phyloP scores from a whole-genome alignment of 2,329 filamentous ascomycete species.

The Exophiala bonariae region DNA sequence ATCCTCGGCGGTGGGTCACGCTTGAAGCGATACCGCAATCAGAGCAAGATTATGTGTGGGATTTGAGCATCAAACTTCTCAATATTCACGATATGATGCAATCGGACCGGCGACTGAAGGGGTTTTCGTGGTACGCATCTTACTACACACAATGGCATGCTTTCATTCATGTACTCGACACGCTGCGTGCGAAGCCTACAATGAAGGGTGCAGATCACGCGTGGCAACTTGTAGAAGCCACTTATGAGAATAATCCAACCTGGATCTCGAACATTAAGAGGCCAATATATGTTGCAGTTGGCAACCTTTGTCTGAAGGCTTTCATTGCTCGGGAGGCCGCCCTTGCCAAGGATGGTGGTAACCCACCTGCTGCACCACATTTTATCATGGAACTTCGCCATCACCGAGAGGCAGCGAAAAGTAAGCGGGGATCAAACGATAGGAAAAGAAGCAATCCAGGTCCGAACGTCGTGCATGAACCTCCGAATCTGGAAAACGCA shows the following conservation, averaged over 20 bases:
- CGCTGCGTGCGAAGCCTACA: constrained; percentile 35
- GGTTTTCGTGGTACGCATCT: constrained; percentile 35
- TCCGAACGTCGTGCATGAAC: too few species aligned
- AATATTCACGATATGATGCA: constrained; percentile 37
- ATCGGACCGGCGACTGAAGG: constrained; percentile 32
- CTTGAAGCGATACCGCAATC: constrained; percentile 29
- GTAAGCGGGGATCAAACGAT: too few species aligned
- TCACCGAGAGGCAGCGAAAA: neutral
- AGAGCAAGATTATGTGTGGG: constrained; percentile 34
- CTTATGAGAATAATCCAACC: constrained; percentile 35
- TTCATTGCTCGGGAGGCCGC: constrained; percentile 27
- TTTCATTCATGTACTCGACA: constrained; percentile 38
- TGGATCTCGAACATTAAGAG: constrained; percentile 30
- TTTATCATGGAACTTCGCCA: neutral
- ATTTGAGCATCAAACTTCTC: constrained; percentile 31
- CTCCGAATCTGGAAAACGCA: too few species aligned
- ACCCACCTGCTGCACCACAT: neutral
- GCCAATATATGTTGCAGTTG: constrained; percentile 34
- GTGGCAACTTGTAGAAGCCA: constrained; percentile 35
- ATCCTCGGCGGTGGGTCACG: constrained; percentile 35
- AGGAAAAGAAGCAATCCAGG: too few species aligned
- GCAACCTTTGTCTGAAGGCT: constrained; percentile 36
- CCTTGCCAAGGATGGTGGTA: constrained; percentile 12
- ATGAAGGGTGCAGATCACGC: constrained; percentile 33
- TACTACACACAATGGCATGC: constrained; percentile 38